Evolutionary conservation across 805 yeast species (phyloP), one percentile per base, ranked within the genome.

Genomic region (Candida glaebosa): DNA sequence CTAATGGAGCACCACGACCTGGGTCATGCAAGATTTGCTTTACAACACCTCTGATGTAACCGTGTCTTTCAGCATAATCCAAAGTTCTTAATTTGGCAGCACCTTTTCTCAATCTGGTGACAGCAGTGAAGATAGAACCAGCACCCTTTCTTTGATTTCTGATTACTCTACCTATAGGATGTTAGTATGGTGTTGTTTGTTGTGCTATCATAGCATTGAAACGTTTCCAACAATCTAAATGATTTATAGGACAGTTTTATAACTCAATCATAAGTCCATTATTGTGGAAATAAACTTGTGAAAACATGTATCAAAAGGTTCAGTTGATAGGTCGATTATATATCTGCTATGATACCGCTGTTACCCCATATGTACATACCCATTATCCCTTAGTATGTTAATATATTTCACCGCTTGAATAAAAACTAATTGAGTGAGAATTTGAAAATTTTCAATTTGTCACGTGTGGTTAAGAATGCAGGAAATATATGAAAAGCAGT

Each of bases 101-200:
- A 76, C 99, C 99, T 81, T 93, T 87, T 87, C 99, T 89, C 77
- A 93, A 87, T 80, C 98, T 91, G 83, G 98, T 91, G 93, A 91
- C 96, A 69, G 99, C 84, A 73, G 95, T 85, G 89, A 93, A 93
- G 84, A 93, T 89, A 69, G 98, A 91, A 73, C 99, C 98, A 77
- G 96, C 96, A 86, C 98, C 98, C 82, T 93, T 93, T 89, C 99
- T 90, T 85, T 93, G 99, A 85, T 93, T 93, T 82, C 99, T 95
- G 82, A 93, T 93, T 79, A 93, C 99, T 85, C 98, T 88, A 87
- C 96, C 96, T 82, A 64, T 63, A 36, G 19, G 30, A 16, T 37
- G 46, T 48, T 41, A 43, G 46, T 46, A 41, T 7, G 8, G 12
- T 24, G 12, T 12, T 24, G n/a, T n/a, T n/a, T n/a, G n/a, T n/a